phyloP scores from a whole-genome alignment of 2,329 filamentous ascomycete species.

The Tricladium varicosporioides region DNA sequence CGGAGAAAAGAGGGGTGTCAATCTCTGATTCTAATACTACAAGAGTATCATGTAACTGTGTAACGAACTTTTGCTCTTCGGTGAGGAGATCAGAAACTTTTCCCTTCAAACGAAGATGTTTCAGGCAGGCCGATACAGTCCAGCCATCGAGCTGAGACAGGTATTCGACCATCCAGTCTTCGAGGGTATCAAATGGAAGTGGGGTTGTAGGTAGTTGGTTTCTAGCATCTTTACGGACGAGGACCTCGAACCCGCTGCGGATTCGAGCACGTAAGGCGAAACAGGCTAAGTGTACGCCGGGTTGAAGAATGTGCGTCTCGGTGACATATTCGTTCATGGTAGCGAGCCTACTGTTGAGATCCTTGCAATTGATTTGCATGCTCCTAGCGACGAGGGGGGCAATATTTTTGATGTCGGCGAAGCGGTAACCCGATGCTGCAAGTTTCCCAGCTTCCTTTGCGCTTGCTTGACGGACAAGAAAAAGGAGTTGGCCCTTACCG shows the following conservation, averaged over 20 bases:
- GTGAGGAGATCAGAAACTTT: conserved; percentile 36
- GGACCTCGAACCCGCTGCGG: conserved; percentile 37
- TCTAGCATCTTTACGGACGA: conserved; percentile 41
- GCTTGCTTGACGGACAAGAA: conserved; percentile 66
- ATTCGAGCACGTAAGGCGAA: conserved; percentile 53
- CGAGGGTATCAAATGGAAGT: conserved; percentile 51
- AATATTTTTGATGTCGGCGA: conserved; percentile 68
- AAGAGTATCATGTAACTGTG: conserved; percentile 44
- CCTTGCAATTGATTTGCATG: conserved; percentile 67
- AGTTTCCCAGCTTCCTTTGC: conserved; percentile 60
- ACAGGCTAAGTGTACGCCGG: conserved; percentile 56
- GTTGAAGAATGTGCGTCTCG: conserved; percentile 44
- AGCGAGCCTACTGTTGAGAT: conserved; percentile 58
- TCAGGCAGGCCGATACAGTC: conserved; percentile 45
- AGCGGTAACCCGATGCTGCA: conserved; percentile 72
- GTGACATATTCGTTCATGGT: conserved; percentile 61
- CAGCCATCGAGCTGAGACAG: conserved; percentile 42
- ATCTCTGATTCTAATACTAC: conserved; percentile 40
- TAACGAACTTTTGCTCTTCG: conserved; percentile 44
- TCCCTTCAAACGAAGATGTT: conserved; percentile 33
- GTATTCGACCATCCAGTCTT: conserved; percentile 54
- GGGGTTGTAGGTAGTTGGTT: conserved; percentile 61
- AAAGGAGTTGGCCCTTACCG: conserved; percentile 75
- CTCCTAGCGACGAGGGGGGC: conserved; percentile 64
- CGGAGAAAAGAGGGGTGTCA: conserved; percentile 43